Conservation (phyloP, 202 grass and related monocot genomes). For the Zoysia matrella region DNA sequence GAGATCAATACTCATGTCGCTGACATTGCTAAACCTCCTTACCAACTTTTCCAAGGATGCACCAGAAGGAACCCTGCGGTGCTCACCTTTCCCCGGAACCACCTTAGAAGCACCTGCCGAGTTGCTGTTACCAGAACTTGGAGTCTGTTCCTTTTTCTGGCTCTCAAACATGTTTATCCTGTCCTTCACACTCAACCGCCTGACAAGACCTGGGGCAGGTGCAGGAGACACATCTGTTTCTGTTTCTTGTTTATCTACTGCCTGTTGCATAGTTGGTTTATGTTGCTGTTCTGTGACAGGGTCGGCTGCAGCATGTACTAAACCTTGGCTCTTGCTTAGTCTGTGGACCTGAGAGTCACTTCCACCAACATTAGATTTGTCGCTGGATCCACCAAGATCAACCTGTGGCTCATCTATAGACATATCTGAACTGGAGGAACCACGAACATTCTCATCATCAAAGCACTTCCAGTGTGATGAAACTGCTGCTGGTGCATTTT, state of each 20-base stretch:
- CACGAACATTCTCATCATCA: conserved; percentile 68
- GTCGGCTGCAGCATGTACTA: conserved; percentile 43
- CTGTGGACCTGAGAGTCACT: conserved; percentile 42
- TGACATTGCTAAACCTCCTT: conserved; percentile 94
- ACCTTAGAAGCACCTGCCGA: conserved; percentile 54
- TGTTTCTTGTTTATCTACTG: conserved; percentile 54
- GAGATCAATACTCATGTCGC: conserved; percentile 99
- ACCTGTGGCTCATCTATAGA: conserved; percentile 74
- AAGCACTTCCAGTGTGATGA: conserved; percentile 70
- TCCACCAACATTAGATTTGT: conserved; percentile 37
- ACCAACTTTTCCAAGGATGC: conserved; percentile 83
- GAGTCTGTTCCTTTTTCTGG: conserved; percentile 78
- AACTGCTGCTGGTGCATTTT: conserved; percentile 40
- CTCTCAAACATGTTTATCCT: conserved; percentile 96
- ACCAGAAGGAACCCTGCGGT: conserved; percentile 84
- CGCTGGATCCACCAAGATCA: conserved; percentile 24
- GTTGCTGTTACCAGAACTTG: conserved; percentile 66
- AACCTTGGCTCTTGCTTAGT: conserved; percentile 45
- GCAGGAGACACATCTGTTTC: conserved; percentile 48
- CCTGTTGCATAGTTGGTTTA: conserved; percentile 47
- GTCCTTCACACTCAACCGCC: conserved; percentile 92
- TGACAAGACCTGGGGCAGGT: conserved; percentile 49
- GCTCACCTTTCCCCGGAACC: conserved; percentile 72
- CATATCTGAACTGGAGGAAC: conserved; percentile 97
- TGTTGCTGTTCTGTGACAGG: conserved; percentile 45